Percentiles rank a stretch among this genome's conserved stretches.
Conservation (phyloP, 176 grass and related monocot species). For the Musa acuminata region DNA sequence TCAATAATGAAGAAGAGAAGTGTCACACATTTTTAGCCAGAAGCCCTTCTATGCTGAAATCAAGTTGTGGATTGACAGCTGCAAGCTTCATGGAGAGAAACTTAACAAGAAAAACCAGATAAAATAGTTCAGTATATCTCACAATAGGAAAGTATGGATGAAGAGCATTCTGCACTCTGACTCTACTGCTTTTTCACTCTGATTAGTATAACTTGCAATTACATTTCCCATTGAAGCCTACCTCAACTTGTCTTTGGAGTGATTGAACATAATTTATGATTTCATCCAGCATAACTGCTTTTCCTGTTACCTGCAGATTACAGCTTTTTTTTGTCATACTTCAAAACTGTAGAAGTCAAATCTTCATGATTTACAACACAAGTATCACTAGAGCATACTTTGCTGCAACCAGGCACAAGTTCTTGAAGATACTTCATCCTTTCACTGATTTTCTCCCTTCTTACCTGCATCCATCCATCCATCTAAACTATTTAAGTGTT, state of each 20-base stretch:
- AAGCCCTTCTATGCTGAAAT: slow-evolving; percentile 23
- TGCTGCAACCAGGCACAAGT: slow-evolving; percentile 22
- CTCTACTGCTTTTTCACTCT: too few relatives aligned
- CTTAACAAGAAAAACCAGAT: neutral
- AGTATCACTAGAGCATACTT: neutral
- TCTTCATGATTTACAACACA: neutral
- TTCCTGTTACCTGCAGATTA: slow-evolving; percentile 23
- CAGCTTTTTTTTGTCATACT: neutral
- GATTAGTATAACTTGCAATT: too few relatives aligned
- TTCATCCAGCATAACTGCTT: slow-evolving; percentile 27
- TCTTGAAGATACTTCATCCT: slow-evolving; percentile 28
- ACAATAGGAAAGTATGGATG: neutral
- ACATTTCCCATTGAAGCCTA: neutral
- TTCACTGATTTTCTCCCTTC: slow-evolving; percentile 27
- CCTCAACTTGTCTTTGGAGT: slow-evolving; percentile 24
- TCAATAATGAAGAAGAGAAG: neutral
- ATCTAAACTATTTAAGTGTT: neutral
- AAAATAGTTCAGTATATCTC: neutral
- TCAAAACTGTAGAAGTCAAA: neutral
- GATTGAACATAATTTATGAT: slow-evolving; percentile 30
- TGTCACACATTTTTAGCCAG: slow-evolving; percentile 21
- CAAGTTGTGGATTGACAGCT: slow-evolving; percentile 18
- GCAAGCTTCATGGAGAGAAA: slow-evolving; percentile 29
- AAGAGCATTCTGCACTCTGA: neutral
- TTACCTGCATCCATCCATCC: slow-evolving; percentile 1